These are phyloP conservation scores for Epichloe sp. DNA, from an alignment of 2,329 filamentous ascomycete species.

Conservation along the genomic window DNA sequence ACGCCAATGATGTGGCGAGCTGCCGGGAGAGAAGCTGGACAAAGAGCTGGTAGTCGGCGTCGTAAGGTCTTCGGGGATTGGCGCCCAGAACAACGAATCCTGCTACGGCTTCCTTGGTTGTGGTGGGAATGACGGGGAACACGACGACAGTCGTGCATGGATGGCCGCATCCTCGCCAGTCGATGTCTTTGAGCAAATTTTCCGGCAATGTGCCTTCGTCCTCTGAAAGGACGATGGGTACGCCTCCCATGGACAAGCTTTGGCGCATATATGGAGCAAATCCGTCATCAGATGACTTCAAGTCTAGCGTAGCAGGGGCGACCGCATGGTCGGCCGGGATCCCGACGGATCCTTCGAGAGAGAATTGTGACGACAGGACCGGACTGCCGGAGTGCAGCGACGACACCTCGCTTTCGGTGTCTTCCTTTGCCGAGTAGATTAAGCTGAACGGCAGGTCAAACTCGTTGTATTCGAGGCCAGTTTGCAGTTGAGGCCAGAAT, in stretches of 20 bases:
- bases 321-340: slow-evolving; percentile 50
- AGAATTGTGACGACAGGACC: slow-evolving; percentile 46
- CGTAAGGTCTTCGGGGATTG: slow-evolving; percentile 66
- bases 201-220: slow-evolving; percentile 52
- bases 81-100: slow-evolving; percentile 70
- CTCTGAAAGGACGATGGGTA: slow-evolving; percentile 54
- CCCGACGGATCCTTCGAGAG: slow-evolving; percentile 61
- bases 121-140: slow-evolving; percentile 68
- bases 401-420: slow-evolving; percentile 56
- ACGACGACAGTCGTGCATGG: slow-evolving; percentile 58
- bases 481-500: slow-evolving; percentile 61
- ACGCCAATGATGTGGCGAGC: slow-evolving; percentile 66
- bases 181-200: slow-evolving; percentile 51
- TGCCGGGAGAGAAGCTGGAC: slow-evolving; percentile 63
- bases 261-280: slow-evolving; percentile 67
- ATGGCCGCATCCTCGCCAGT: slow-evolving; percentile 60
- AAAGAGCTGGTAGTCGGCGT: slow-evolving; percentile 70
- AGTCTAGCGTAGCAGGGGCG: slow-evolving; percentile 49
- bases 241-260: slow-evolving; percentile 52
- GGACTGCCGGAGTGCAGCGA: slow-evolving; percentile 58
- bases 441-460: slow-evolving; percentile 64
- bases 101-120: slow-evolving; percentile 53
- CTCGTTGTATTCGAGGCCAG: slow-evolving; percentile 60
- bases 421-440: slow-evolving; percentile 63
- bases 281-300: slow-evolving; percentile 55